Base-by-base conservation (phyloP, 2,329 filamentous ascomycete genomes). In the Tolypocladium ovalisporum region DNA sequence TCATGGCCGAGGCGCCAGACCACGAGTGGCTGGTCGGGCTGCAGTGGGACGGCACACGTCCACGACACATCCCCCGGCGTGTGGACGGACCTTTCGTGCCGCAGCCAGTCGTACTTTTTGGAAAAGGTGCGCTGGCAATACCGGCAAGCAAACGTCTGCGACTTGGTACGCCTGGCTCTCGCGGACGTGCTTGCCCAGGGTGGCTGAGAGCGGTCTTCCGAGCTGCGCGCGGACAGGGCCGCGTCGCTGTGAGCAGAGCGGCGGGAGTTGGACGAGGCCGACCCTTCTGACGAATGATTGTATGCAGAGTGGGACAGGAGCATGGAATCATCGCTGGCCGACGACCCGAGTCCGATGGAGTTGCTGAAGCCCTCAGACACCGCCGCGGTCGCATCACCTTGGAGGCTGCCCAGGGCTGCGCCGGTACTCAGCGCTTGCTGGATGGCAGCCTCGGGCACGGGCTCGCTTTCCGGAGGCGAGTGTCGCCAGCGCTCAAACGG, bases 71-170 rank as follows among this genome's bases (percentile, higher is more conserved):
- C 68, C 0, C 69, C 68, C 5, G 77, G 68, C 1, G 79, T 64
- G 60, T 81, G 78, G 4, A 81, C 68, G 1, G 77, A 77, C 44
- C 78, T 72, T 58, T 81, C 79, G 60, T 82, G 79, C 1, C 79
- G 70, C 15, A 70, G 65, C 71, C 71, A 74, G 56, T 76, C 74
- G 55, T 73, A 73, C 47, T 70, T 71, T 55, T 73, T 75, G 56
- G 68, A 69, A 56, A 75, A 76, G 44, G 60, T 65, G 32, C 73
- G 70, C 6, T 62, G 60, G 56, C 74, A 76, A 57, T 73, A 72
- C 0, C 69, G 72, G 59, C 74, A 76, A 32, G 68, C 65, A 54
- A 73, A 75, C 1, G 62, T 62, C 39, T 65, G 62, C 2, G 58
- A 56, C 39, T 63, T 64, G 4, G 56, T 59, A n/a, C 54, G 57